These are phyloP conservation scores for Aspergillus nanangensis DNA, from an alignment of 495 filamentous ascomycete species.

Conservation along the genomic window DNA sequence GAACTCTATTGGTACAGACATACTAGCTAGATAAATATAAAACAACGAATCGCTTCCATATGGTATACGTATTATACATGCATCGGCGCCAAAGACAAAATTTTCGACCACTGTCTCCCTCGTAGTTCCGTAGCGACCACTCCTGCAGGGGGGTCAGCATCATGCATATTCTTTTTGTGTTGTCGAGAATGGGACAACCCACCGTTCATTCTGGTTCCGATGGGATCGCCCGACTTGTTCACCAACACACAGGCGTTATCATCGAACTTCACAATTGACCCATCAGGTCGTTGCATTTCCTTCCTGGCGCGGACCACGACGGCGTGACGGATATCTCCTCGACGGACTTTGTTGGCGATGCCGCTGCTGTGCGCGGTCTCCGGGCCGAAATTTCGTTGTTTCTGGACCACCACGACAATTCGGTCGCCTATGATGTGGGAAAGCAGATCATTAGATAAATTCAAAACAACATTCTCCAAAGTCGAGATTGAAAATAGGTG, in stretches of 20 bases:
- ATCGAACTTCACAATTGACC: slow-evolving; percentile 85
- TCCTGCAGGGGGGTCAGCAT: slow-evolving; percentile 47
- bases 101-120: slow-evolving; percentile 93
- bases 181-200: slow-evolving; percentile 14
- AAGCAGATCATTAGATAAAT: slow-evolving; percentile 1
- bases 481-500: background rate
- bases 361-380: slow-evolving; percentile 53
- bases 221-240: slow-evolving; percentile 94
- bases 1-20: slow-evolving; percentile 33
- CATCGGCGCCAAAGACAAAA: slow-evolving; percentile 91
- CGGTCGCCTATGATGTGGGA: slow-evolving; percentile 65
- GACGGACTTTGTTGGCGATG: slow-evolving; percentile 85
- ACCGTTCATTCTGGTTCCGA: slow-evolving; percentile 90
- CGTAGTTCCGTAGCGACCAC: slow-evolving; percentile 84
- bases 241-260: slow-evolving; percentile 98
- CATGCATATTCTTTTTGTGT: no score
- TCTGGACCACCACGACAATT: slow-evolving; percentile 96
- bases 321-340: slow-evolving; percentile 94
- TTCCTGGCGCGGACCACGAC: slow-evolving; percentile 90
- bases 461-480: background rate
- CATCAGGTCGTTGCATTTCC: slow-evolving; percentile 80
- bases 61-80: slow-evolving; percentile 66
- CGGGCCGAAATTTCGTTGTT: slow-evolving; percentile 74
- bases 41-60: slow-evolving; percentile 30
- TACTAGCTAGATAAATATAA: slow-evolving; percentile 24